Base-by-base conservation (phyloP, 805 yeast genomes). In the Metschnikowia lochheadii region DNA sequence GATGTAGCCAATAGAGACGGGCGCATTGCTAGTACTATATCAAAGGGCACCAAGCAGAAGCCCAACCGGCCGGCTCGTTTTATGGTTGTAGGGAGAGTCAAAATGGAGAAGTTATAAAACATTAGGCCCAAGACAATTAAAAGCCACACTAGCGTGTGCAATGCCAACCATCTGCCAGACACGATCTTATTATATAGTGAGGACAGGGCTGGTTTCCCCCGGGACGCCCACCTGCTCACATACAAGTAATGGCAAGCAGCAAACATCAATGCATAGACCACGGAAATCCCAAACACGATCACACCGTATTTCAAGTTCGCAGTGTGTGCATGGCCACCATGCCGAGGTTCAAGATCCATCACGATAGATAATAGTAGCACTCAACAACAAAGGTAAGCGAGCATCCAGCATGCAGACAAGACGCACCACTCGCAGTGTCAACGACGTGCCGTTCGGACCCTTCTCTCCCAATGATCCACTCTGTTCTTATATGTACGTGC, bases 401-500 rank as follows among this genome's bases (percentile, higher is more conserved):
- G 23, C 45, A 32, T 20, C 15, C 37, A 40, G 14, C 34, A 34
- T 42, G 45, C 45, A 33, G 32, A 42, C 29, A 17, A 29, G 5
- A 40, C 26, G 37, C 45, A 34, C n/a, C 21, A 18, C 31, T 21
- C 45, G 45, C 45, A n/a, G 26, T 32, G 45, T 32, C 38, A 42
- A 34, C 45, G 45, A 42, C 21, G 15, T 15, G 31, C 43, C 6
- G 5, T 21, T n/a, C 23, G 29, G 43, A 31, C 11, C n/a, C 13
- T 10, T 20, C 32, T n/a, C n/a, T 8, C 8, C n/a, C 14, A 40
- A 89, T 89, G 96, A 89, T 89, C 51, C 94, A 89, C 65, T 87
- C 96, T 4, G 94, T 88, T 20, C 70, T 89, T 45, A 87, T 88
- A 65, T 85, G 89, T 84, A 76, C 46, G 87, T 80, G 4, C 6